Evolutionary conservation across 768 basidiomycete species (phyloP).

Genomic region (Terana coerulea): DNA sequence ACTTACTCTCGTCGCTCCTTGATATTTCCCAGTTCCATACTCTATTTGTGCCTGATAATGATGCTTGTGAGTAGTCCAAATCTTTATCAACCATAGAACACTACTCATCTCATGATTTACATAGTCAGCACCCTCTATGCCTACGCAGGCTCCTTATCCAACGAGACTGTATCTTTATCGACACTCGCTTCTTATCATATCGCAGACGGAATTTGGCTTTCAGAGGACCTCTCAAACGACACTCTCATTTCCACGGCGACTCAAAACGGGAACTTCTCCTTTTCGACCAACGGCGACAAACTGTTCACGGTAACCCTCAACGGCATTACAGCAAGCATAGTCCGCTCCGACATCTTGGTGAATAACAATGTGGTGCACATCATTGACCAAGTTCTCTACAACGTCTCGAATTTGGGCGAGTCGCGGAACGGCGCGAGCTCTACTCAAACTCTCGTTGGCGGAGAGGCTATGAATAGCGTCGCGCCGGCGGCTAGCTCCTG

Average conservation of each 20-base stretch:
- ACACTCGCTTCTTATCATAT: not conserved
- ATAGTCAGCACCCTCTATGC: too few species aligned
- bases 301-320: constrained; percentile 5
- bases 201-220: not conserved
- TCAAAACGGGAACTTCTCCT: not conserved
- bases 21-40: not conserved
- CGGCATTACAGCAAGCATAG: constrained; percentile 3
- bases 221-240: not conserved
- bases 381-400: constrained; percentile 5
- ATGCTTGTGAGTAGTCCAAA: constrained; percentile 4
- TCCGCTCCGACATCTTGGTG: not conserved
- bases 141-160: too few species aligned
- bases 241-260: not conserved
- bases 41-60: constrained; percentile 5
- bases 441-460: too few species aligned
- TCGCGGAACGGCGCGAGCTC: too few species aligned
- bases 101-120: too few species aligned
- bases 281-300: not conserved
- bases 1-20: not conserved
- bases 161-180: too few species aligned
- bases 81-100: too few species aligned
- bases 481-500: too few species aligned
- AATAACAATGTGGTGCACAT: constrained; percentile 12
- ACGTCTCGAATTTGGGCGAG: too few species aligned
- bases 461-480: too few species aligned